These are phyloP conservation scores for Phytophthora kernoviae DNA, from an alignment of 352 stramenopile genomes.

Conservation along the genomic window DNA sequence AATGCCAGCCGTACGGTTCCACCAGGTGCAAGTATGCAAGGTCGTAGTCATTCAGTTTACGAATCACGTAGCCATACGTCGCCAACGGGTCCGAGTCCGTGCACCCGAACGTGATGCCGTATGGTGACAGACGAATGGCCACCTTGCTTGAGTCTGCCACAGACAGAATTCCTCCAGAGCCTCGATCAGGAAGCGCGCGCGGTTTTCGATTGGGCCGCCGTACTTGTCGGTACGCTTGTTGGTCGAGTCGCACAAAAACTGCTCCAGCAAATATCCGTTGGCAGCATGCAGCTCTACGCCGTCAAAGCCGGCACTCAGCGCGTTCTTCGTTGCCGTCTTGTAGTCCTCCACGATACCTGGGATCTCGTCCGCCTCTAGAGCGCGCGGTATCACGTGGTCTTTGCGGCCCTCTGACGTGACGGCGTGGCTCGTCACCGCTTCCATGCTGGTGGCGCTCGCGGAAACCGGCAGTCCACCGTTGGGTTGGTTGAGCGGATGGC, in stretches of 20 bases:
- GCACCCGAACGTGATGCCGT: conserved; percentile 36
- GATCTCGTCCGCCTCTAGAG: conserved; percentile 76
- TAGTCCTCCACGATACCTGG: conserved; percentile 70
- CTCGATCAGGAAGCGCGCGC: conserved; percentile 69
- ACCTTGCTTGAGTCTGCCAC: conserved; percentile 25
- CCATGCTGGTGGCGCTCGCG: conserved; percentile 35
- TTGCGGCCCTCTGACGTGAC: conserved; percentile 40
- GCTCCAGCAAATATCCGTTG: conserved; percentile 92
- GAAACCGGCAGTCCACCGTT: conserved; percentile 49
- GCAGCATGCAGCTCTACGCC: conserved; percentile 90
- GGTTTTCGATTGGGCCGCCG: conserved; percentile 81
- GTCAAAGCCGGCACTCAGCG: conserved; percentile 86
- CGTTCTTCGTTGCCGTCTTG: conserved; percentile 53
- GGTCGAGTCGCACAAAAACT: conserved; percentile 77
- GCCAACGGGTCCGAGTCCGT: conserved; percentile 33
- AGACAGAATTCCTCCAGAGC: conserved; percentile 49
- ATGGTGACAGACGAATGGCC: conserved; percentile 26
- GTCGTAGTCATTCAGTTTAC: conserved; percentile 37
- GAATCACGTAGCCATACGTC: conserved; percentile 36
- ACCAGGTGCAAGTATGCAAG: conserved; percentile 48
- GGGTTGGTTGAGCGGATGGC: conserved; percentile 59
- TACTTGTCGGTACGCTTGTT: conserved; percentile 88
- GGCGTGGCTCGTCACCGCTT: conserved; percentile 31
- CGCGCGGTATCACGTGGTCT: conserved; percentile 48
- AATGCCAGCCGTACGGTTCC: conserved; percentile 38